Evolutionary conservation across 2,329 filamentous ascomycete genomes (phyloP).

Genomic region (Amauroascus niger): DNA sequence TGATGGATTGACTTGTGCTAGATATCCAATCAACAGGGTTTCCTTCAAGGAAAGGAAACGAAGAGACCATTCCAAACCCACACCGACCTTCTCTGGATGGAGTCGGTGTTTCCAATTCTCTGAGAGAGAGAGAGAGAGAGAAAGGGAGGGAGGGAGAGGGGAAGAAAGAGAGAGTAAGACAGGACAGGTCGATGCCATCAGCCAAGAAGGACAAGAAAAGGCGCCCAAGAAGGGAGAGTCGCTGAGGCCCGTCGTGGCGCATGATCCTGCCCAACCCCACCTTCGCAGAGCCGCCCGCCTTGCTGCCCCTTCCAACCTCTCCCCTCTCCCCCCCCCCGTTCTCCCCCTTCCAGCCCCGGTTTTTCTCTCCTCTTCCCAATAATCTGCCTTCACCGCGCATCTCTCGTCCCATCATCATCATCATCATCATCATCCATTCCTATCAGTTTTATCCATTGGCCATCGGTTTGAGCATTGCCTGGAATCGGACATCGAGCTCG

Average conservation of each 20-base stretch:
- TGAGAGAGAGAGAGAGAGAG: too few relatives aligned
- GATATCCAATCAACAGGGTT: neutral
- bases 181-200: neutral
- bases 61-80: too few relatives aligned
- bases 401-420: neutral
- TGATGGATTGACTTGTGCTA: too few relatives aligned
- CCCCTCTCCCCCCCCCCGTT: too few relatives aligned
- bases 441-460: neutral
- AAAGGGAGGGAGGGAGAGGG: too few relatives aligned
- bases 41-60: neutral
- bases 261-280: slow-evolving; percentile 7
- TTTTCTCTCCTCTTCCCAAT: too few relatives aligned
- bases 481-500: neutral
- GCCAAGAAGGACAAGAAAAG: too few relatives aligned
- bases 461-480: neutral
- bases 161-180: neutral
- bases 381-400: too few relatives aligned
- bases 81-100: too few relatives aligned
- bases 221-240: too few relatives aligned
- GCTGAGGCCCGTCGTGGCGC: neutral
- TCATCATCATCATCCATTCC: neutral
- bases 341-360: too few relatives aligned
- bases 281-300: neutral
- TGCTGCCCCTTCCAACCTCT: neutral
- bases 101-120: too few relatives aligned